Percentiles rank a stretch among this genome's conserved stretches.
Conservation (phyloP, 2,329 filamentous ascomycete genomes). For the Colletotrichum sp. region DNA sequence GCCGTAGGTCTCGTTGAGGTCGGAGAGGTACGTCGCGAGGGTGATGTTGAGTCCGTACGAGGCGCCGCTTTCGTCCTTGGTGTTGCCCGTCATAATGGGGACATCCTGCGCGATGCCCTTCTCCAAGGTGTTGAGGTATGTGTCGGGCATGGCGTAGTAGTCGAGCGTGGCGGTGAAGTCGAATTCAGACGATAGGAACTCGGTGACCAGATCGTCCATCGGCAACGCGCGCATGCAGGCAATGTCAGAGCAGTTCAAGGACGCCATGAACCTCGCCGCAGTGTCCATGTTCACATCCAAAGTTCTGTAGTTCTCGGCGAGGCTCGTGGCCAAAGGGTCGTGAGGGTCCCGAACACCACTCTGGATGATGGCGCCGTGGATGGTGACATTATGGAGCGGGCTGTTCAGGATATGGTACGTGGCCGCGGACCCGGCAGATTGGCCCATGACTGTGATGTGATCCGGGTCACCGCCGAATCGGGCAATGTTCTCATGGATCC, state of each 20-base stretch:
- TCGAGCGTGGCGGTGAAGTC: constrained; percentile 23
- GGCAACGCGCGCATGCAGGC: background rate
- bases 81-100: background rate
- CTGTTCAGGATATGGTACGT: background rate
- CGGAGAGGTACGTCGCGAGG: background rate
- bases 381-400: background rate
- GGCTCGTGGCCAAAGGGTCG: background rate
- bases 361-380: background rate
- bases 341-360: background rate
- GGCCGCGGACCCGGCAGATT: background rate
- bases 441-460: background rate
- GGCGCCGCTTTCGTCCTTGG: background rate
- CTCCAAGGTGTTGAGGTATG: background rate
- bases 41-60: background rate
- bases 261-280: background rate
- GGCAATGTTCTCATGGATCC: background rate
- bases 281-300: background rate
- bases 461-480: background rate
- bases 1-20: background rate
- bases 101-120: constrained; percentile 23
- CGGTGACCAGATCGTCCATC: background rate
- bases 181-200: background rate
- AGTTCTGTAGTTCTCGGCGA: background rate
- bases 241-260: background rate
- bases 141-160: background rate